These are phyloP conservation scores for Teratosphaeria gauchensis DNA, from an alignment of 2,329 filamentous ascomycete species.

Conservation along the genomic window DNA sequence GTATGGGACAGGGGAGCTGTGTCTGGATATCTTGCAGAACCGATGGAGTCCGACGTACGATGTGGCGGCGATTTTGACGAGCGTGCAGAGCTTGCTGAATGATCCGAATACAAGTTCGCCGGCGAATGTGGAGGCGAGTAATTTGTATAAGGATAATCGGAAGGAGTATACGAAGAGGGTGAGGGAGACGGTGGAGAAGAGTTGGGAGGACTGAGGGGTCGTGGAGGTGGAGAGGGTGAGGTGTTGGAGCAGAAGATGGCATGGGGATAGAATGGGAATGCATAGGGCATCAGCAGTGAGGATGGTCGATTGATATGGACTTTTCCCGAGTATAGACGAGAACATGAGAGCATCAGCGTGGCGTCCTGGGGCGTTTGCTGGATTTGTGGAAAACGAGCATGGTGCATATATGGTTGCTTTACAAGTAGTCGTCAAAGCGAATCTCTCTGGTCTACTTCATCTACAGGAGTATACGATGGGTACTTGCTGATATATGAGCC, in stretches of 20 bases:
- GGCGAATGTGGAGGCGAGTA: conserved; percentile 95
- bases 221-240: no score
- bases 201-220: conserved; percentile 72
- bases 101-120: conserved; percentile 98
- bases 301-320: no score
- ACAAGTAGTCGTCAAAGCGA: no score
- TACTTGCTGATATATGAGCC: no score
- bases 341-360: background rate
- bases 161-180: conserved; percentile 95
- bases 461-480: no score
- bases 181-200: conserved; percentile 95
- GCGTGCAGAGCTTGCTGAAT: conserved; percentile 94
- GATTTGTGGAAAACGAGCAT: no score
- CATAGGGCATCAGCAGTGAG: no score
- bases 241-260: no score
- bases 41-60: conserved; percentile 98
- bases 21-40: conserved; percentile 93
- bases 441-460: no score
- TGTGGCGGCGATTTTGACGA: conserved; percentile 91
- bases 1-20: conserved; percentile 92
- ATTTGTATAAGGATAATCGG: conserved; percentile 95
- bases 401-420: no score
- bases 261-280: no score
- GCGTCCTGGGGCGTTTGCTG: background rate
- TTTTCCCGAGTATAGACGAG: no score